Base-by-base conservation (phyloP, 1,284 basidiomycete species). In the Microbotryum violaceum region DNA sequence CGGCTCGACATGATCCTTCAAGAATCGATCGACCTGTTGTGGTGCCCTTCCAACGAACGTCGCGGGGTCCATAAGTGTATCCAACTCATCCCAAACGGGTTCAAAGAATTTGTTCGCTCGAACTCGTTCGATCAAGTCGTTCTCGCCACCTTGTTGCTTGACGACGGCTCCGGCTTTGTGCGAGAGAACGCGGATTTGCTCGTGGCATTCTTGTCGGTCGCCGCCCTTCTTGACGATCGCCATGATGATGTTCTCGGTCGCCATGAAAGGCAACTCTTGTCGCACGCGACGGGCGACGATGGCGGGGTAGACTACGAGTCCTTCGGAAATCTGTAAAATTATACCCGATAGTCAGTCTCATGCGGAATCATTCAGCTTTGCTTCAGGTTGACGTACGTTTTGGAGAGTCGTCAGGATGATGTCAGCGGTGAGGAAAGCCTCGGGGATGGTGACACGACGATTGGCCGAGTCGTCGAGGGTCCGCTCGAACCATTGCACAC, bases 221-320 rank as follows among this genome's bases (percentile, higher is more conserved):
- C 93, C 96, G 48, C 93, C 93, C 58, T 77, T 76, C 77, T 94
- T 94, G 63, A 98, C 96, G 65, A 98, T 86, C 14, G 92, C 92
- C 96, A 99, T 98, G 79, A 98, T 98, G 76, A 99, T 83, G 77
- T 98, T 98, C 78, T 71, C 70, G 47, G 70, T 78, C 4, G 76
- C 76, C 96, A 99, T 99, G 82, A 98, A 98, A 2, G 96, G 96
- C 44, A 99, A 82, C 78, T 99, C 96, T 76, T 96, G 90, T 23
- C 85, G 77, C 75, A 99, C 94, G 49, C 91, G 85, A 50, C 92
- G 85, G 6, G 81, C 87, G 71, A 99, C 98, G 69, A 98, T 94
- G 73, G 86, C 86, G 20, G 94, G 94, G 77, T 98, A 98, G 61
- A 99, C 94, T 33, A 98, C 93, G 25, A 99, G 82, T 1, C 94